Evolutionary conservation across 352 stramenopile species (phyloP), one percentile per base, ranked within the genome.

Genomic region (Blastocystis sp.): DNA sequence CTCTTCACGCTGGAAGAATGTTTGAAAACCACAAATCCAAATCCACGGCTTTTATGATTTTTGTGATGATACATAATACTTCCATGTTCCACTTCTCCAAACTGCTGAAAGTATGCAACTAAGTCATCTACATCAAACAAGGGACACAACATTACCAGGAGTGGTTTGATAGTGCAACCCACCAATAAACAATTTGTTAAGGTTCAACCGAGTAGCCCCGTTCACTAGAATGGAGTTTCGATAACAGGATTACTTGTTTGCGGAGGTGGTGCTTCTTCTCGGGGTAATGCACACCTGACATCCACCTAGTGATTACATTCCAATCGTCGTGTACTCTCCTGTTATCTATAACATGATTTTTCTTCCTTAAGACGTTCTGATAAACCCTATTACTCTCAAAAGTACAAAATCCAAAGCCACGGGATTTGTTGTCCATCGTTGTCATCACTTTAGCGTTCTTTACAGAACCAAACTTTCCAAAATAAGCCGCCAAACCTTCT

Each of bases 11-110:
- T 24, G n/a, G 9, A n/a, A 24, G 9, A 20, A 47, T 87, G n/a
- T 24, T 87, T 87, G 34, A 75, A 87, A n/a, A 87, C 70, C n/a
- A 87, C 53, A 24, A 87, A 87, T 20, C 75, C 75, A 73, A 87
- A 87, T 37, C 75, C 75, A 24, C 75, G 75, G 37, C 75, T 87
- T 34, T 87, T 87, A 73, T 87, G 55, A 54, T 73, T 87, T 4
- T 87, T 45, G n/a, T 75, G 75, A n/a, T 75, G 45, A 69, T 54
- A 75, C 34, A 87, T 54, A 3, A 87, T 53, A 47, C n/a, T 73
- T 56, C 30, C 55, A 24, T 47, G 69, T 75, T 87, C 75, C 50
- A 87, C 34, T 20, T 70, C 75, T 63, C 75, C 75, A 87, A 87
- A 87, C 45, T 30, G 3, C 37, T 54, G 45, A 47, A 87, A 87